Evolutionary conservation across 2,329 filamentous ascomycete species (phyloP), one percentile per base, ranked within the genome.

Genomic region (Colletotrichum camelliae): DNA sequence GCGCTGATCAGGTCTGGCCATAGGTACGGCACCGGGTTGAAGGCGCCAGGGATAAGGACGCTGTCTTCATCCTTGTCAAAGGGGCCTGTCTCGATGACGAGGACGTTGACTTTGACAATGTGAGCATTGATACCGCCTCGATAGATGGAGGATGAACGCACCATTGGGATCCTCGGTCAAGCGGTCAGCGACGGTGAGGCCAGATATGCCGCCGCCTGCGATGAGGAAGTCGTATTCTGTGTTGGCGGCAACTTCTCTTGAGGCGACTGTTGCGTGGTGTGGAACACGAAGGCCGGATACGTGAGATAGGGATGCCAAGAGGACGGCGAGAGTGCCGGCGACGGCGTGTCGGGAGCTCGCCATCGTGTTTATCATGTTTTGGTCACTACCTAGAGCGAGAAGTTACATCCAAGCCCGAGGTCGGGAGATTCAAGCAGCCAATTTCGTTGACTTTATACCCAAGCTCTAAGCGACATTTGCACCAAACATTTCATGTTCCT

Each of bases 1-100:
- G 77, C 77, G 21, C 78, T 81, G 18, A 70, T 62, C 15, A 81
- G 75, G 6, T 73, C 75, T 2, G 79, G 79, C 81, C 81, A 83
- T 57, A 84, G 78, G 62, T 83, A 83, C 4, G 77, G 67, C 4
- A 68, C 79, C 1, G 82, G 82, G 65, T 78, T 77, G 76, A 77
- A 83, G 15, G 78, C 77, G 5, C 82, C 82, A 8, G 82, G 81
- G 5, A 83, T 68, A 24, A 81, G 77, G 13, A 84, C 79, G 10
- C 77, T 75, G 76, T 82, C 77, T 27, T 81, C 77, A 21, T 80
- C 76, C 27, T 78, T 65, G 72, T 82, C 79, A 16, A 81, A 77
- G 5, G 81, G 80, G 3, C 81, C 79, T 24, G 79, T 78, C 61
- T 82, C 81, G 7, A 82, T 80, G 48, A 82, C 80, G 9, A 82